Percentiles rank a stretch among this genome's conserved stretches.
These are phyloP conservation scores for Drechslerella coelobrocha DNA, from an alignment of 2,329 filamentous ascomycete species.

Conservation along the genomic window DNA sequence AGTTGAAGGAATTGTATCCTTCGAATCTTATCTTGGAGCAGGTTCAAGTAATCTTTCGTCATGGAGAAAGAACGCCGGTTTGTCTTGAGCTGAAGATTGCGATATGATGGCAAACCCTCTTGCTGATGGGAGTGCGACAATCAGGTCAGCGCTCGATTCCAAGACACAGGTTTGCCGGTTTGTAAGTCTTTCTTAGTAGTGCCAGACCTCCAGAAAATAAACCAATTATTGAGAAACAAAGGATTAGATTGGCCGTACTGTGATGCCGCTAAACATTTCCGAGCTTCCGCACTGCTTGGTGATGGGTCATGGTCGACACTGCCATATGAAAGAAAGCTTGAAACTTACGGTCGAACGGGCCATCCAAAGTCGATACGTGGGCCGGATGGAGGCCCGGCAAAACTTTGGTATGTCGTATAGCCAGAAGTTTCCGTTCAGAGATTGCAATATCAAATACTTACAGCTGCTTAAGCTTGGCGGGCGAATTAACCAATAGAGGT, in stretches of 20 bases:
- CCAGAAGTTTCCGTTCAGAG: not conserved
- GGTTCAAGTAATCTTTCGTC: constrained; percentile 84
- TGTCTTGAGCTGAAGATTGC: not conserved
- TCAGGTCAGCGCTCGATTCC: constrained; percentile 79
- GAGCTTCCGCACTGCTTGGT: constrained; percentile 66
- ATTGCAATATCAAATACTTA: constrained; percentile 10
- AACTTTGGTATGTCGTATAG: constrained; percentile 73
- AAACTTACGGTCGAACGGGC: constrained; percentile 77
- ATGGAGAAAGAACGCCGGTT: constrained; percentile 65
- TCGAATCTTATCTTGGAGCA: constrained; percentile 79
- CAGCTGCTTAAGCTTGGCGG: constrained; percentile 59
- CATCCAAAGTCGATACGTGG: constrained; percentile 74
- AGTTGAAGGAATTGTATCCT: constrained; percentile 83
- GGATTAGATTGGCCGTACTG: constrained; percentile 85
- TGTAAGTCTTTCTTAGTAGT: constrained; percentile 55
- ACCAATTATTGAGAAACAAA: not conserved
- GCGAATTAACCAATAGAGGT: constrained; percentile 72
- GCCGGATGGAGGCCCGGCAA: constrained; percentile 73
- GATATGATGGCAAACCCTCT: not conserved
- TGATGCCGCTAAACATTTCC: constrained; percentile 74
- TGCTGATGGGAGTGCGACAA: not conserved
- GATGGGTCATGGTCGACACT: constrained; percentile 66
- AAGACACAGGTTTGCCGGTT: constrained; percentile 71
- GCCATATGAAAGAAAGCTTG: constrained; percentile 74
- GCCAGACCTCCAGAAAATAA: not conserved